Percentiles rank a stretch among this genome's conserved stretches.
Conservation (phyloP, 2,329 filamentous ascomycete genomes). For the Xylariaceae sp. region DNA sequence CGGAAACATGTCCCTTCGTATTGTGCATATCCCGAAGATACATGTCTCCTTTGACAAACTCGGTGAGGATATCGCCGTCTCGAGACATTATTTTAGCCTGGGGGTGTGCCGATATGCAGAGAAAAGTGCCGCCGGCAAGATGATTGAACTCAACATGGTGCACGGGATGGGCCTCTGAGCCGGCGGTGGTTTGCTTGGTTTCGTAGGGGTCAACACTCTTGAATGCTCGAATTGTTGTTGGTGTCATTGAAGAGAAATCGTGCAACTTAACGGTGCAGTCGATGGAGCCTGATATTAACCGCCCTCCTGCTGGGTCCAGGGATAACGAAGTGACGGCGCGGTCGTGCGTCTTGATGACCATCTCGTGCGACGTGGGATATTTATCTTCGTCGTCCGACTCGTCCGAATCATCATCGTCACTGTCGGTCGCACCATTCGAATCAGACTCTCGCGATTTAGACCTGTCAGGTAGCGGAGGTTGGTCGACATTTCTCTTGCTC, state of each 20-base stretch:
- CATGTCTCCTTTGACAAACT: slow-evolving; percentile 98
- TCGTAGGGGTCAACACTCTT: slow-evolving; percentile 86
- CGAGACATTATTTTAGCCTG: slow-evolving; percentile 88
- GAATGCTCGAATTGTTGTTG: slow-evolving; percentile 91
- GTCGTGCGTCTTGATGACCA: slow-evolving; percentile 90
- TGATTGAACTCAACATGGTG: slow-evolving; percentile 88
- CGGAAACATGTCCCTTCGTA: slow-evolving; percentile 94
- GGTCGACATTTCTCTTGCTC: slow-evolving; percentile 63
- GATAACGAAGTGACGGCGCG: slow-evolving; percentile 82
- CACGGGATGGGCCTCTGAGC: slow-evolving; percentile 82
- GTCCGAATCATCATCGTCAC: slow-evolving; percentile 52
- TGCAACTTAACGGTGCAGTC: slow-evolving; percentile 92
- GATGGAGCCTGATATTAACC: slow-evolving; percentile 86
- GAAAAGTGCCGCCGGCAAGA: slow-evolving; percentile 74
- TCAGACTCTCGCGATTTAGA: slow-evolving; percentile 35
- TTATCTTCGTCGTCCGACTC: slow-evolving; percentile 77
- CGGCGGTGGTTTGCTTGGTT: slow-evolving; percentile 68
- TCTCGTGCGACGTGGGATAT: slow-evolving; percentile 89
- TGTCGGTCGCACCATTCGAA: slow-evolving; percentile 40
- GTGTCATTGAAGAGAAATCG: slow-evolving; percentile 94
- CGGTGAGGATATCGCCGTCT: slow-evolving; percentile 82
- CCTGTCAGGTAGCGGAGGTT: slow-evolving; percentile 35
- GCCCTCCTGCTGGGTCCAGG: slow-evolving; percentile 80
- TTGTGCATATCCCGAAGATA: slow-evolving; percentile 97
- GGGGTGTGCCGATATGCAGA: slow-evolving; percentile 86